These are phyloP conservation scores for Melocanna baccifera DNA, from an alignment of 176 grass and related monocot species.

Conservation along the genomic window DNA sequence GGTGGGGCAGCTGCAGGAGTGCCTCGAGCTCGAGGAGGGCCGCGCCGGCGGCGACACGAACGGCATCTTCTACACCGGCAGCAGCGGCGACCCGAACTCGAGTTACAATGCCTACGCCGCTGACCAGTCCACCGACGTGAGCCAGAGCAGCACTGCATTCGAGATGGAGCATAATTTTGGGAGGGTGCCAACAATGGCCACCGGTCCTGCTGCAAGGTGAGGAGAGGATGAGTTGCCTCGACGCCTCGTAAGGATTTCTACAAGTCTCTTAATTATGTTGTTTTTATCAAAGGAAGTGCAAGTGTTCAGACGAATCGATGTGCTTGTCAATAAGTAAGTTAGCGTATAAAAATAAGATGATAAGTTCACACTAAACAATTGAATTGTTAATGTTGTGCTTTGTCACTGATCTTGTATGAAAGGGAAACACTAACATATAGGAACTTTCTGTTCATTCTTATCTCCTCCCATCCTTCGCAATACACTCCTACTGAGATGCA, in stretches of 20 bases:
- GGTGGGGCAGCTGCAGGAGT: conserved; percentile 47
- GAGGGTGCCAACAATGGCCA: conserved; percentile 33
- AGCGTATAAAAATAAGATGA: no score
- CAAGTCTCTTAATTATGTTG: not conserved
- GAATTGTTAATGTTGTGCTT: no score
- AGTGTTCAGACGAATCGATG: no score
- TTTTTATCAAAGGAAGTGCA: not conserved
- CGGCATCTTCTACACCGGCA: not conserved
- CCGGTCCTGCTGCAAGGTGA: conserved; percentile 37
- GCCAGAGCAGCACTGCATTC: conserved; percentile 10
- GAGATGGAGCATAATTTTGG: conserved; percentile 38
- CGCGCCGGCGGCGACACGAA: not conserved
- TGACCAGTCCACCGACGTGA: conserved; percentile 20
- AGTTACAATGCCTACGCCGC: not conserved
- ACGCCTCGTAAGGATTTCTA: no score
- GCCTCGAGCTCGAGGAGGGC: conserved; percentile 40
- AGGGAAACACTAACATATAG: no score
- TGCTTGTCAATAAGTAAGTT: no score
- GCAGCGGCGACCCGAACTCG: not conserved
- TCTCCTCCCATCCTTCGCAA: no score
- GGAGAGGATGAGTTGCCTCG: not conserved
- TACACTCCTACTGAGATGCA: no score
- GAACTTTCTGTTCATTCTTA: no score
- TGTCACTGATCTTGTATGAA: no score
- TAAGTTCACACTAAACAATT: no score